Base-by-base conservation (phyloP, 768 basidiomycete species). In the Mycena rosella region DNA sequence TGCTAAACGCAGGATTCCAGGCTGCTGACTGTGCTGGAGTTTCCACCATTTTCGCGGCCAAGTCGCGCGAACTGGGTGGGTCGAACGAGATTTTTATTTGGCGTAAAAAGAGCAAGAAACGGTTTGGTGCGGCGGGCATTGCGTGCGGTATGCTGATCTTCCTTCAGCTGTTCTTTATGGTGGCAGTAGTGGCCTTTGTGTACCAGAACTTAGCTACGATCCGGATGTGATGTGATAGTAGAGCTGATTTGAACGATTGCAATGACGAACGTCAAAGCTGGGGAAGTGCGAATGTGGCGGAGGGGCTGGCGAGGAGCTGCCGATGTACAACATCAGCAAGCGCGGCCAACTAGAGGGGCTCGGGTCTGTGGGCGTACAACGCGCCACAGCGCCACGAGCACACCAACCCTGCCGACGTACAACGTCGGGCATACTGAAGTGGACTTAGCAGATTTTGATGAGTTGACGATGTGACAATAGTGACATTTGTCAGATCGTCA, bases 311-410 rank as follows among this genome's bases (percentile, higher is more conserved):
- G 32, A 34, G 32, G 32, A 5, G 14, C 53, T 64, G 63, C 47
- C 47, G 51, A 65, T 60, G 65, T 60, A 60, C 59, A 67, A 61
- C 65, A 60, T 66, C 42, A 56, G 15, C 65, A 60, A 59, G 59
- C 42, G n/a, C 52, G n/a, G 24, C 26, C n/a, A 34, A n/a, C 27
- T n/a, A 27, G 42, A 40, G 9, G 44, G 34, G 42, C 45, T 38
- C 45, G 30, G 30, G 54, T 40, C 64, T 65, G 56, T 53, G 56
- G 17, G 51, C 57, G 51, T 59, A 65, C 38, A 59, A 51, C 56
- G 49, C 42, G 56, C 56, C 44, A 36, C 56, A 65, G 47, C 54
- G 24, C 24, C 54, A 24, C 30, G 22, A 53, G 56, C n/a, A 32
- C 20, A 32, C 27, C 40, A 51, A 1, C 42, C 55, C 63, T 65